Evolutionary conservation across 2,329 filamentous ascomycete genomes (phyloP).

Genomic region (Trichoderma gracile): DNA sequence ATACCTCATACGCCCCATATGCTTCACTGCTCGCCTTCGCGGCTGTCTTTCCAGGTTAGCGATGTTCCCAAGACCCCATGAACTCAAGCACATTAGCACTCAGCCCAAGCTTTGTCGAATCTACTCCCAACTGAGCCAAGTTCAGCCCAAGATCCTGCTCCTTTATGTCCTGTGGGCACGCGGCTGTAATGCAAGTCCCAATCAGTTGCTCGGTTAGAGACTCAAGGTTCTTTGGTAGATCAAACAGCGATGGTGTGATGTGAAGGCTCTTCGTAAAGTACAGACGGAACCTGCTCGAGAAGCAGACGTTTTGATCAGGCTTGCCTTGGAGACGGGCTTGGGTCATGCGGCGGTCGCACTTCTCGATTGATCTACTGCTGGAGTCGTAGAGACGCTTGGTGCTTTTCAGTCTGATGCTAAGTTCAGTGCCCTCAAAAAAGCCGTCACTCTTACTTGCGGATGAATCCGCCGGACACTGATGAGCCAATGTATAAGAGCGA

Average conservation of each 20-base stretch:
- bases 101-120: constrained; percentile 23
- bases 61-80: constrained; percentile 24
- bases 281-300: constrained; percentile 8
- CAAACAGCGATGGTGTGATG: constrained; percentile 17
- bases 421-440: constrained; percentile 10
- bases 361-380: constrained; percentile 25
- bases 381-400: constrained; percentile 24
- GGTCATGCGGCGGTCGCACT: constrained; percentile 26
- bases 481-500: constrained; percentile 11
- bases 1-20: background rate
- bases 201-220: constrained; percentile 22
- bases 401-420: constrained; percentile 25
- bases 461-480: constrained; percentile 14
- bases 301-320: background rate
- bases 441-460: background rate
- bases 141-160: constrained; percentile 28
- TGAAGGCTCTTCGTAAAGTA: constrained; percentile 25
- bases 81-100: constrained; percentile 26
- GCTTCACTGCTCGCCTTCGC: constrained; percentile 6
- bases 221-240: background rate
- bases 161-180: constrained; percentile 23
- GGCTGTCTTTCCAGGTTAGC: constrained; percentile 16
- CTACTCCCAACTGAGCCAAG: constrained; percentile 28
- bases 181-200: constrained; percentile 25
- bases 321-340: background rate